Percentiles rank a stretch among this genome's conserved stretches.
Evolutionary conservation across 495 filamentous ascomycete species (phyloP).

Genomic region (Xylaria castorea): DNA sequence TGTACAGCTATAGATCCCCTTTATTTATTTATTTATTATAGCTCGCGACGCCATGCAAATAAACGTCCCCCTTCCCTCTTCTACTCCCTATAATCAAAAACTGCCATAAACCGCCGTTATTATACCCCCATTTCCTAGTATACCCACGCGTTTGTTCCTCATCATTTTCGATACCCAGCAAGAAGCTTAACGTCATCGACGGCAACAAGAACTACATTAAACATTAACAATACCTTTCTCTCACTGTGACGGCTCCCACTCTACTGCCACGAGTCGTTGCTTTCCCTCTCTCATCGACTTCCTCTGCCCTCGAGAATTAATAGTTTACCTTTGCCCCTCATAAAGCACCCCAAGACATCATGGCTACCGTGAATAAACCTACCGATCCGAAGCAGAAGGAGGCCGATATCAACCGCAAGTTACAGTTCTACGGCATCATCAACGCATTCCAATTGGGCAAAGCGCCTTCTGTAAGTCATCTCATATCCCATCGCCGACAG

Average conservation of each 20-base stretch:
- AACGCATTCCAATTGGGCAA: slow-evolving; percentile 89
- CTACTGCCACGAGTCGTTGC: background rate
- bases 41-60: background rate
- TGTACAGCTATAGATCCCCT: background rate
- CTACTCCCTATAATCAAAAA: background rate
- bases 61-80: background rate
- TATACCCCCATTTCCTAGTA: slow-evolving; percentile 10
- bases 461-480: slow-evolving; percentile 78
- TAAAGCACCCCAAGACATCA: slow-evolving; percentile 18
- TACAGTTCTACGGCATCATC: slow-evolving; percentile 93
- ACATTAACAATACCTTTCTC: background rate
- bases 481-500: background rate
- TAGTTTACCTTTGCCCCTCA: background rate
- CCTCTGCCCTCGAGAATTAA: too few species aligned
- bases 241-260: background rate
- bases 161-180: slow-evolving; percentile 24
- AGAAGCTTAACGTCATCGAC: background rate
- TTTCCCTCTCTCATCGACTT: background rate
- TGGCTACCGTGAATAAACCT: slow-evolving; percentile 67
- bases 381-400: slow-evolving; percentile 65
- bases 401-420: slow-evolving; percentile 86
- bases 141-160: slow-evolving; percentile 17
- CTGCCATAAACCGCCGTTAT: background rate
- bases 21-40: slow-evolving; percentile 7
- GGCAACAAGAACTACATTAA: background rate